Conservation (phyloP, 139 green algal species). For the Tetratostichococcus sp. region DNA sequence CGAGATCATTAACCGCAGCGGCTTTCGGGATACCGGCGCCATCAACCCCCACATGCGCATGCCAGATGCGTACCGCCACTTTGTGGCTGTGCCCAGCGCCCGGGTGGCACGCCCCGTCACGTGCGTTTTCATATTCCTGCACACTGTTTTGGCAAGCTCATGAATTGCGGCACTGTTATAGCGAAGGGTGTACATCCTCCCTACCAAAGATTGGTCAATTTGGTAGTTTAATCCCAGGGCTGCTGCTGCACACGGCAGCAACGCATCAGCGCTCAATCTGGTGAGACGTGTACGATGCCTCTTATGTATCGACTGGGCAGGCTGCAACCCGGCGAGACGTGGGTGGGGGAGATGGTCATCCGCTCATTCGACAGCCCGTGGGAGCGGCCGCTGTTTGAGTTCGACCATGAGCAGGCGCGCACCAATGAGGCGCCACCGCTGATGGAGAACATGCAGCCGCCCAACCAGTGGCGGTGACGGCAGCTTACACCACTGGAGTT, state of each 20-base stretch:
- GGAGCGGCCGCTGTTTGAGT: conserved; percentile 35
- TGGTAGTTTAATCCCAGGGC: too few species aligned
- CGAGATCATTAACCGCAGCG: conserved; percentile 3
- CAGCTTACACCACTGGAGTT: too few species aligned
- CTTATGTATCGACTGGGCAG: too few species aligned
- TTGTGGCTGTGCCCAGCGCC: conserved; percentile 22
- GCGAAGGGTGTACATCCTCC: too few species aligned
- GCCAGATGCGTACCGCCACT: conserved; percentile 7
- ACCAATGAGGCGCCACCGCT: too few species aligned
- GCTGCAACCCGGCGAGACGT: conserved; percentile 27
- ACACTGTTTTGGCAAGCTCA: neutral
- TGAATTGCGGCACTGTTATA: neutral
- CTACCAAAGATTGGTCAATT: too few species aligned
- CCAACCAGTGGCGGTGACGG: too few species aligned
- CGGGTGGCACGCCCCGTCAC: conserved; percentile 20
- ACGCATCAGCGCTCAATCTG: too few species aligned
- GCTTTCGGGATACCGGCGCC: conserved; percentile 6
- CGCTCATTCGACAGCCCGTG: conserved; percentile 32
- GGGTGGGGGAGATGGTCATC: conserved; percentile 34
- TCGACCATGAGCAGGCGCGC: neutral
- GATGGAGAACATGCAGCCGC: too few species aligned
- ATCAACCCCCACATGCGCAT: neutral
- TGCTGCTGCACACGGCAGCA: too few species aligned
- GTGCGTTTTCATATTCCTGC: neutral
- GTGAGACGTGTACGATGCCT: too few species aligned